Conservation (phyloP, 1,139 yeast genomes). For the Taphrina flavorubra region DNA sequence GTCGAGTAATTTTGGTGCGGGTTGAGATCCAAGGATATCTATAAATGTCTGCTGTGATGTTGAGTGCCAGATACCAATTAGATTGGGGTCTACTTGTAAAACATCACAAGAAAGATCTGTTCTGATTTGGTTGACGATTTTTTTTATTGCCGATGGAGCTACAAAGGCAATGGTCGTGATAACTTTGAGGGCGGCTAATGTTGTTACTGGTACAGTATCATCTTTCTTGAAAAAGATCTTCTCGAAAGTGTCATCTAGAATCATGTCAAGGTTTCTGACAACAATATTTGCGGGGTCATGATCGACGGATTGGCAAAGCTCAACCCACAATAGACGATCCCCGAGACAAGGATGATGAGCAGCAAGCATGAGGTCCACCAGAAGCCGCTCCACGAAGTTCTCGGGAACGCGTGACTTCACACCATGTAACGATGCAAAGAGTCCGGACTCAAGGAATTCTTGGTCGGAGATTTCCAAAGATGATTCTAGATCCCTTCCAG, state of each 20-base stretch:
- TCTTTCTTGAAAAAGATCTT: constrained; percentile 36
- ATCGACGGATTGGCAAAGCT: constrained; percentile 65
- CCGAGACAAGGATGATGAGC: constrained; percentile 57
- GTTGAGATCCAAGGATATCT: constrained; percentile 61
- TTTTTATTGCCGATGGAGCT: constrained; percentile 67
- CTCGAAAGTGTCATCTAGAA: constrained; percentile 49
- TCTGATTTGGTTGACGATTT: constrained; percentile 56
- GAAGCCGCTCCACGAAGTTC: constrained; percentile 54
- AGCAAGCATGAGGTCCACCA: constrained; percentile 59
- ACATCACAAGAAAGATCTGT: constrained; percentile 32
- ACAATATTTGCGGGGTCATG: constrained; percentile 72
- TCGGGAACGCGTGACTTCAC: constrained; percentile 47
- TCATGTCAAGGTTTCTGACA: constrained; percentile 54
- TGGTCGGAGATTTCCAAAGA: constrained; percentile 46
- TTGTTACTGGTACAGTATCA: constrained; percentile 39
- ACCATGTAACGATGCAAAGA: constrained; percentile 3
- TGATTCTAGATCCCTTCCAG: constrained; percentile 43
- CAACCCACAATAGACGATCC: constrained; percentile 67
- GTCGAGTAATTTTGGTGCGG: constrained; percentile 51
- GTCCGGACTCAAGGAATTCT: constrained; percentile 2
- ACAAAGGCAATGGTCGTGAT: constrained; percentile 73
- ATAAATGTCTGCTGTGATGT: constrained; percentile 72
- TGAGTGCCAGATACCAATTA: constrained; percentile 64
- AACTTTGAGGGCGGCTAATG: constrained; percentile 62
- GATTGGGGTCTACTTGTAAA: constrained; percentile 8